Conservation (phyloP, 1,284 basidiomycete genomes). For the Pseudozyma hubeiensis region DNA sequence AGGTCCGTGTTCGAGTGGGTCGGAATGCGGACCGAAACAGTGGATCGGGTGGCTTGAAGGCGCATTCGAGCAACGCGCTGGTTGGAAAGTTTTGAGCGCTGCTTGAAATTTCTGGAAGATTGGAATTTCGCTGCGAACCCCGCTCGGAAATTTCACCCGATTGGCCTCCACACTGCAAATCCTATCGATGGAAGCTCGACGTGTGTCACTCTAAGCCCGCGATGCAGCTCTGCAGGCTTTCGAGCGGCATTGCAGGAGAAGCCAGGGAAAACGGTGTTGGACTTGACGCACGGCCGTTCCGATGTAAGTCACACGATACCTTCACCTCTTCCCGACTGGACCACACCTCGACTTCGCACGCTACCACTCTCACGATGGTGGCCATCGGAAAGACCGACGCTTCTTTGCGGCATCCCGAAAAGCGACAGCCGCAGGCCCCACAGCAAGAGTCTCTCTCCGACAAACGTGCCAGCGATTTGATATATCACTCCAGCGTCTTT, state of each 20-base stretch:
- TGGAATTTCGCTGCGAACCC: neutral
- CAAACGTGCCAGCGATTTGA: constrained; percentile 6
- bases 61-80: neutral
- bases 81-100: constrained; percentile 5
- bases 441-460: neutral
- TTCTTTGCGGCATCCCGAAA: neutral
- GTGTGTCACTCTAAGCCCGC: too few species aligned
- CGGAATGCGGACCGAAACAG: neutral
- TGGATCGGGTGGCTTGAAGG: constrained; percentile 16
- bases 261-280: neutral
- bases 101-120: constrained; percentile 40
- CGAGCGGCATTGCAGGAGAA: too few species aligned
- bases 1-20: neutral
- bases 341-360: too few species aligned
- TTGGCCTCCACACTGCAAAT: constrained; percentile 8
- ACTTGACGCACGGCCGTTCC: constrained; percentile 16
- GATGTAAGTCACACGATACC: neutral
- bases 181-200: too few species aligned
- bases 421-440: neutral
- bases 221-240: too few species aligned
- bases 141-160: constrained; percentile 1
- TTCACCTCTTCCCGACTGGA: too few species aligned
- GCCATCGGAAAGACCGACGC: constrained; percentile 11
- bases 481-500: constrained; percentile 39
- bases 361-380: constrained; percentile 6